Evolutionary conservation across 257 asterid species (phyloP).

Genomic region (Nicotiana tomentosiformis): DNA sequence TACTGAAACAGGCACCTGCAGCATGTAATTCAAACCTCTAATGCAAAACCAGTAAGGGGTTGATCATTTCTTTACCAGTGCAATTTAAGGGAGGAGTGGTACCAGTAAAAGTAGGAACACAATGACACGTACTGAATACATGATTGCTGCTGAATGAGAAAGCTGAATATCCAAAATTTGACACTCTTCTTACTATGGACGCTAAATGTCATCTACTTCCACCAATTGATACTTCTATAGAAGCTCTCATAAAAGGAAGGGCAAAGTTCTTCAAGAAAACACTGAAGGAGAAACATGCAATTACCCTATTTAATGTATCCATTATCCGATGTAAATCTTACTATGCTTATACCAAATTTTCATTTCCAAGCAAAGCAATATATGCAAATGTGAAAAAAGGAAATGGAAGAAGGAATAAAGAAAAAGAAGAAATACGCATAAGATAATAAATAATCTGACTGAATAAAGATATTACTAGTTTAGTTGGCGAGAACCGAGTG

Average conservation of each 20-base stretch:
- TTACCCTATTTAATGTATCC: not conserved
- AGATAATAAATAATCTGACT: not conserved
- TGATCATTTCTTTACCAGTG: not conserved
- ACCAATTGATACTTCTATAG: not conserved
- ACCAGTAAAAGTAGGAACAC: not conserved
- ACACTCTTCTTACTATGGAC: not conserved
- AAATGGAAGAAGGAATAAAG: not conserved
- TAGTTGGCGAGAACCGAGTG: conserved; percentile 84
- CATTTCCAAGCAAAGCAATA: conserved; percentile 17
- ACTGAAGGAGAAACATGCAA: conserved; percentile 3
- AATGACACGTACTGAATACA: not conserved
- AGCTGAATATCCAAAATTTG: not conserved
- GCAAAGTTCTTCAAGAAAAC: not conserved
- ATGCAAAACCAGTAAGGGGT: not conserved
- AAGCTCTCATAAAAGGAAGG: not conserved
- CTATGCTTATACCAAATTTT: not conserved
- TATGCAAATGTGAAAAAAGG: not conserved
- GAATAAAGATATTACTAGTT: conserved; percentile 49
- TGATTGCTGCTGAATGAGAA: not conserved
- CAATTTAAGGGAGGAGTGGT: not conserved
- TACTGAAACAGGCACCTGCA: not conserved
- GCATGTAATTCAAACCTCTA: not conserved
- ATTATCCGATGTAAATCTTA: not conserved
- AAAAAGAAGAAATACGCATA: not conserved
- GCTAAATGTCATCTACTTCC: not conserved